Evolutionary conservation across 2,329 filamentous ascomycete species (phyloP), one percentile per base, ranked within the genome.

Genomic region (Graphilbum ipis-grandicollis): DNA sequence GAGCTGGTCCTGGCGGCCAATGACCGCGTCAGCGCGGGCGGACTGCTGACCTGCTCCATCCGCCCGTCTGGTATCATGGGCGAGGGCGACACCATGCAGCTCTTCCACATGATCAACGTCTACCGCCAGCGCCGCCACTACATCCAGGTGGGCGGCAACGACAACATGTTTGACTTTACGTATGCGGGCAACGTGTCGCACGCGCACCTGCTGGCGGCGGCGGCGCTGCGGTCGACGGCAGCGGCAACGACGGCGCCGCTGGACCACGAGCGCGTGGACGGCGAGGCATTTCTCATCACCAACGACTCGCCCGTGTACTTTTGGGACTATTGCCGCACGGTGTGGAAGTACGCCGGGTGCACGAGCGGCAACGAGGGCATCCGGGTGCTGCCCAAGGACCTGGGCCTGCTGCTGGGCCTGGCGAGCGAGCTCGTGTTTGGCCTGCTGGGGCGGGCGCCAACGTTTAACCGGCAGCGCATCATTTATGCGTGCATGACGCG

Each of bases 51-150:
- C n/a, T 71, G 71, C 50, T 67, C 85, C 22, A 69, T 96, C 44
- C 81, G 90, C 14, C 83, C 86, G 7, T 79, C 84, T 12, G 83
- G 83, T 46, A 92, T 96, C 55, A 83, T 93, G 51, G 88, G 88
- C 49, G 83, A 90, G 52, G 82, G 82, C 48, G 90, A 98, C 59
- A 71, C 73, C 37, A 79, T 85, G 52, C 58, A 77, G 13, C 72
- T 88, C 25, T 71, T 76, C 44, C 73, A 78, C 47, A 69, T 94
- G 43, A 64, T 93, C 49, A 69, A 75, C 43, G 73, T 81, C 48
- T 79, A 79, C 52, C 64, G 66, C 41, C 66, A 71, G 43, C 65
- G 71, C 48, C 75, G 81, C 44, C 78, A 83, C 28, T 71, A 70
- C 43, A 73, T 90, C 53, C 81, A 94, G 55, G 68, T 96, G 18